Percentiles rank a stretch among this genome's conserved stretches.
phyloP scores from a whole-genome alignment of 2,329 filamentous ascomycete species.

The Talaromyces albobiverticillius region DNA sequence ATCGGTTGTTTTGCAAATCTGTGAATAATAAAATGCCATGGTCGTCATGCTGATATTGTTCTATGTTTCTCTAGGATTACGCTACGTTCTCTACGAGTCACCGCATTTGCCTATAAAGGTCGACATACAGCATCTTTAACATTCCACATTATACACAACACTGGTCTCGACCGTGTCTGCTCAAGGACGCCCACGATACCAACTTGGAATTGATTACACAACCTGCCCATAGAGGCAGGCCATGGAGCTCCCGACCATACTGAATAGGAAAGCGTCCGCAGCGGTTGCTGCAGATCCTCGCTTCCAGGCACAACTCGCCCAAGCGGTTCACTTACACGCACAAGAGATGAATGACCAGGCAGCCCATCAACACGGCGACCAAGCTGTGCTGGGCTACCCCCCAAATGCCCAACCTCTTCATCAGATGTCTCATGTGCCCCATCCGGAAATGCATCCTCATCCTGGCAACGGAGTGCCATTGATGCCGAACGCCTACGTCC shows the following conservation, averaged over 20 bases:
- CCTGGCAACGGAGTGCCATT: constrained; percentile 53
- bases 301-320: constrained; percentile 43
- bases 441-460: constrained; percentile 34
- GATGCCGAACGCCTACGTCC: constrained; percentile 56
- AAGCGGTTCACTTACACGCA: constrained; percentile 37
- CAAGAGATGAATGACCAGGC: constrained; percentile 58
- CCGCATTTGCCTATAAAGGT: neutral
- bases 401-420: constrained; percentile 53
- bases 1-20: too few relatives aligned
- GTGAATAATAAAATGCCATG: too few relatives aligned
- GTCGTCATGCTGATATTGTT: neutral
- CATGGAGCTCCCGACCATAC: constrained; percentile 54
- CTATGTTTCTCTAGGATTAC: neutral
- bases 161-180: neutral
- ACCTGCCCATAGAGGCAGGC: constrained; percentile 33
- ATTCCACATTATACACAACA: neutral
- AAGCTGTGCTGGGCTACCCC: constrained; percentile 57
- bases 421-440: constrained; percentile 50
- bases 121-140: neutral
- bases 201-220: constrained; percentile 7
- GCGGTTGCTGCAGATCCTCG: constrained; percentile 43
- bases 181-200: neutral
- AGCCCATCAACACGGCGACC: constrained; percentile 55
- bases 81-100: too few relatives aligned
- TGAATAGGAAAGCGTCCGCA: constrained; percentile 49